phyloP scores from a whole-genome alignment of 73 alveolate species.

The Effrenium voratum region DNA sequence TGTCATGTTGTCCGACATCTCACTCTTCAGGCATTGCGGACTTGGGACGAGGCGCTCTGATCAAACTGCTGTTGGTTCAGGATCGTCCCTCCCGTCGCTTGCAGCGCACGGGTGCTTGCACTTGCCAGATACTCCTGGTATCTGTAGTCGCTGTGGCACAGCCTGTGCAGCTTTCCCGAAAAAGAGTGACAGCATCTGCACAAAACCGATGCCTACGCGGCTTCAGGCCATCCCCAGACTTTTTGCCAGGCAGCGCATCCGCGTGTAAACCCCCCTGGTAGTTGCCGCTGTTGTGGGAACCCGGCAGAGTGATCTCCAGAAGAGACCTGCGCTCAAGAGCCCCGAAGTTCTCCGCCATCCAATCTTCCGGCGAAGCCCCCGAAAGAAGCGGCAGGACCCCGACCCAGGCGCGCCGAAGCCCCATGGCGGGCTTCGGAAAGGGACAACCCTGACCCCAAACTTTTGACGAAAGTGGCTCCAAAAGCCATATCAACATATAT shows the following conservation, averaged over 20 bases:
- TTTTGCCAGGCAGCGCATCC: background rate
- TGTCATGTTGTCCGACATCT: too few relatives aligned
- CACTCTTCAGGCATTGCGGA: too few relatives aligned
- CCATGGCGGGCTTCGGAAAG: too few relatives aligned
- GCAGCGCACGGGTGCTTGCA: constrained; percentile 37
- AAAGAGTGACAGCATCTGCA: background rate
- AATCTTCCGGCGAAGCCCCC: constrained; percentile 9
- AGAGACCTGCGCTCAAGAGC: background rate
- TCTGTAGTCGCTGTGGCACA: constrained; percentile 83
- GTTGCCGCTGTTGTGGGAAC: constrained; percentile 92
- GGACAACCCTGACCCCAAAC: too few relatives aligned
- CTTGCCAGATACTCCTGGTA: constrained; percentile 52
- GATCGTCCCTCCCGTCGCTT: constrained; percentile 16
- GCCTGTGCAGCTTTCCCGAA: background rate
- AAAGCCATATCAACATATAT: too few relatives aligned
- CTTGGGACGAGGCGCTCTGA: constrained; percentile 31
- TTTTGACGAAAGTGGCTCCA: too few relatives aligned
- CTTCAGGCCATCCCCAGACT: background rate
- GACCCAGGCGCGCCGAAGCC: background rate
- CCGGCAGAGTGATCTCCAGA: constrained; percentile 67
- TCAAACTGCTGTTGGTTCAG: constrained; percentile 42
- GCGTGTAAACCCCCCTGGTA: constrained; percentile 63
- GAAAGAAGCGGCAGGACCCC: background rate
- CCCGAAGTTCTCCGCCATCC: constrained; percentile 60
- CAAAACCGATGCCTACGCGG: background rate